Evolutionary conservation across 495 filamentous ascomycete species (phyloP).

Genomic region (Trichoderma gamsii): DNA sequence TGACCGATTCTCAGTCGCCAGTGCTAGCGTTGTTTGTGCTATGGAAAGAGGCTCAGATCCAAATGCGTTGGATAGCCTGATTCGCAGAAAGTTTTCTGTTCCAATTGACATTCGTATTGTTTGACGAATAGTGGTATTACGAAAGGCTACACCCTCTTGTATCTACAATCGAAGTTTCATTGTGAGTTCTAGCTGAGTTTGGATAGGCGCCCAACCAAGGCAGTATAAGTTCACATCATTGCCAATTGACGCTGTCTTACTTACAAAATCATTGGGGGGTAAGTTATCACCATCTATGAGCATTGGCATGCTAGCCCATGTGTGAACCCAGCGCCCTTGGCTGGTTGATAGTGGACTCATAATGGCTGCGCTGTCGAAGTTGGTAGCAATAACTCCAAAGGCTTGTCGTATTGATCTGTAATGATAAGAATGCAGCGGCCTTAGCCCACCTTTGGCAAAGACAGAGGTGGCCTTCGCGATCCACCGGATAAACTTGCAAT

Average conservation of each 20-base stretch:
- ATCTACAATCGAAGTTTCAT: constrained; percentile 21
- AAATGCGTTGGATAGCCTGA: constrained; percentile 52
- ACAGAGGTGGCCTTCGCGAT: background rate
- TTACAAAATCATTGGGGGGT: background rate
- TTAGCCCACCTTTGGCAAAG: background rate
- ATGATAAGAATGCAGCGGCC: background rate
- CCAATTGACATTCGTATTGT: constrained; percentile 51
- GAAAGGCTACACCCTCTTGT: constrained; percentile 24
- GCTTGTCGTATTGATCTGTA: background rate
- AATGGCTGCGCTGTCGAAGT: background rate
- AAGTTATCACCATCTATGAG: background rate
- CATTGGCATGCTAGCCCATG: background rate
- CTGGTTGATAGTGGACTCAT: background rate
- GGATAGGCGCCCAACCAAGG: background rate
- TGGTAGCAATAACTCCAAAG: background rate
- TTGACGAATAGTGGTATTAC: constrained; percentile 55
- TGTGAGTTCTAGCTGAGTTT: background rate
- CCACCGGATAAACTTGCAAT: background rate
- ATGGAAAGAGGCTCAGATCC: constrained; percentile 51
- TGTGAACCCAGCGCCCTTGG: background rate
- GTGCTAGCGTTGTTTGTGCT: constrained; percentile 47
- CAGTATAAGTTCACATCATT: background rate
- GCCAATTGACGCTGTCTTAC: background rate
- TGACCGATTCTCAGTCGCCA: constrained; percentile 33
- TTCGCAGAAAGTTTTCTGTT: constrained; percentile 41